Conservation (phyloP, 1,284 basidiomycete genomes). For the Kwoniella shivajii region DNA sequence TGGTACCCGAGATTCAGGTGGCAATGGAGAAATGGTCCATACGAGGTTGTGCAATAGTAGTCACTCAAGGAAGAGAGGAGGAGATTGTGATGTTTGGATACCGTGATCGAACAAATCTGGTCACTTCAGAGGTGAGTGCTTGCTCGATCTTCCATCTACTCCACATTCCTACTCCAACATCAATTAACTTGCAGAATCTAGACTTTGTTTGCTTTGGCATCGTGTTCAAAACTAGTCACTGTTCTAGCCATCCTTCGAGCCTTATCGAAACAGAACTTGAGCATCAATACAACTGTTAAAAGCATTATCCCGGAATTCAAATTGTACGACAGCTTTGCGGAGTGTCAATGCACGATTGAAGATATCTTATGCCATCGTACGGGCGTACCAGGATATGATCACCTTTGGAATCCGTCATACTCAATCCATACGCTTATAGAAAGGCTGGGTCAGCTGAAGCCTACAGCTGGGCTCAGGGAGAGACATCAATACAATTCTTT, state of each 20-base stretch:
- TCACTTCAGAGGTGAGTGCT: not conserved
- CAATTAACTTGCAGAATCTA: not conserved
- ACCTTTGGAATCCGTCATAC: not conserved
- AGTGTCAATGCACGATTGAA: conserved; percentile 5
- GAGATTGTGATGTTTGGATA: not conserved
- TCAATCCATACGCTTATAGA: not conserved
- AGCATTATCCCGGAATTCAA: conserved; percentile 9
- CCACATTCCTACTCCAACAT: not conserved
- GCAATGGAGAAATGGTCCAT: conserved; percentile 5
- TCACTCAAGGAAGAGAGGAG: not conserved
- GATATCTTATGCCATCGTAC: conserved; percentile 15
- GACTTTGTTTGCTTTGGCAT: not conserved
- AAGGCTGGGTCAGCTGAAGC: not conserved
- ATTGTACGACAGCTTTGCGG: conserved; percentile 1
- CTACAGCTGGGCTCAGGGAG: not conserved
- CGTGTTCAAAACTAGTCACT: conserved; percentile 6
- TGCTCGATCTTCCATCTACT: not conserved
- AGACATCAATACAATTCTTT: conserved; percentile 14
- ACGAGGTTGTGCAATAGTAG: conserved; percentile 2
- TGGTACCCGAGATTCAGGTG: not conserved
- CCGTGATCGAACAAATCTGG: not conserved
- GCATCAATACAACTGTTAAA: conserved; percentile 5
- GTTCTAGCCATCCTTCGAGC: conserved; percentile 8
- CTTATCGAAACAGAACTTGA: not conserved
- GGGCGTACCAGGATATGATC: conserved; percentile 14